Conservation (phyloP, 2,329 filamentous ascomycete genomes). For the Ophiocordyceps camponoti-floridani region DNA sequence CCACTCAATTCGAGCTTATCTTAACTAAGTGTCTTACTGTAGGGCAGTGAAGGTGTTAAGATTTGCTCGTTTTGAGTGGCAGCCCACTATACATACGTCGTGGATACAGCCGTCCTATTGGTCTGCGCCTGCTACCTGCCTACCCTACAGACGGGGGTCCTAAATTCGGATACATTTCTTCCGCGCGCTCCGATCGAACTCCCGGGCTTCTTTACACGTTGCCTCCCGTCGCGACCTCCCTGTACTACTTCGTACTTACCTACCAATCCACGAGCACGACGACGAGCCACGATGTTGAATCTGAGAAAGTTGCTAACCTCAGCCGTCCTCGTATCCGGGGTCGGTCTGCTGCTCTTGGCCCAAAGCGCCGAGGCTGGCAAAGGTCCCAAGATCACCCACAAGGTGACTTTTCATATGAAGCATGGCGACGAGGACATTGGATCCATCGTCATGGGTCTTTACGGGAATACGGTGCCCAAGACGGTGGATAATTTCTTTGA, state of each 20-base stretch:
- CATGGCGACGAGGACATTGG: conserved; percentile 60
- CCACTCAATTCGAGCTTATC: too few species aligned
- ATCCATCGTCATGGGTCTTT: conserved; percentile 64
- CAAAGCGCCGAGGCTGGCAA: conserved; percentile 58
- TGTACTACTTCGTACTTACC: not conserved
- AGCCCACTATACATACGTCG: not conserved
- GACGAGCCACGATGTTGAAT: conserved; percentile 47
- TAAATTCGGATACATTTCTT: not conserved
- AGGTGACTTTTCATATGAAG: conserved; percentile 77
- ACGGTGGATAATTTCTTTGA: conserved; percentile 58
- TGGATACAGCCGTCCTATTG: not conserved
- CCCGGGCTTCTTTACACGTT: not conserved
- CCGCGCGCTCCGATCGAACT: not conserved
- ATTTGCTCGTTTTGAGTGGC: too few species aligned
- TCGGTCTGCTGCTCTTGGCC: conserved; percentile 58
- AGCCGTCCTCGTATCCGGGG: conserved; percentile 57
- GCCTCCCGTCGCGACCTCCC: not conserved
- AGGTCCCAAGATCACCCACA: conserved; percentile 90
- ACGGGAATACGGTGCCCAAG: conserved; percentile 75
- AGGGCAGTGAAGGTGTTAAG: too few species aligned
- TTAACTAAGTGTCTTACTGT: too few species aligned
- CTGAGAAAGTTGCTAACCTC: conserved; percentile 54
- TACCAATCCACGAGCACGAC: not conserved
- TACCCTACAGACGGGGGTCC: not conserved
- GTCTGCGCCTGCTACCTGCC: too few species aligned